Base-by-base conservation (phyloP, 345 rosid genomes). In the Kernera saxatilis region DNA sequence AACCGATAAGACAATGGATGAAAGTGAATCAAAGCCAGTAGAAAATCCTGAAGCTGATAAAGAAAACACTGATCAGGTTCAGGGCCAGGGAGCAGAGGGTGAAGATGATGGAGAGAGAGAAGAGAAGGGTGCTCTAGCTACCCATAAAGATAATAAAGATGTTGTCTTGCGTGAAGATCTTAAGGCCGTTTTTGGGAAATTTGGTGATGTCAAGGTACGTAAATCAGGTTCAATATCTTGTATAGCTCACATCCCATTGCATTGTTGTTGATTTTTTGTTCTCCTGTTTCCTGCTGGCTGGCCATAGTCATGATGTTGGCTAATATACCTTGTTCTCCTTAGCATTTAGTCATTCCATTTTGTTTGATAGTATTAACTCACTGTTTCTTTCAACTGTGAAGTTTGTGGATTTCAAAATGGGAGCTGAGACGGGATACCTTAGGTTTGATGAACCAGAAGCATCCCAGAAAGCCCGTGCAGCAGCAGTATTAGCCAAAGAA, bases 381-480 rank as follows among this genome's bases (percentile, higher is more conserved):
- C 9, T 43, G 41, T 61, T 58, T 64, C 23, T 46, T 61, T 36
- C 27, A 5, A 5, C 60, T 53, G 12, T 78, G 75, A 77, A 93
- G 97, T 93, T 48, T 71, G 77, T 94, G 64, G 99, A 91, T 82
- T 94, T 89, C 86, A 87, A 80, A 78, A 84, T 88, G 72, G 99
- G 99, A 81, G 90, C 84, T 3, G 79, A 79, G 27, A 82, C 89
- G 0, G 99, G 99, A 46, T 86, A 83, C 68, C 69, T 91, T 67
- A 70, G 99, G 77, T 94, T 89, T 74, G 97, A 91, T 58, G 81
- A 77, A 76, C 89, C 98, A 40, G 98, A 94, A 80, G 95, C 81
- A 75, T 86, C 92, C 37, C 98, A 89, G 75, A 94, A 89, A 62
- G 98, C 98, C 56, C 93, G 99, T 32, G 96, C 96, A 49, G 98